Conservation (phyloP, 257 asterid genomes). For the Penstemon eatonii region DNA sequence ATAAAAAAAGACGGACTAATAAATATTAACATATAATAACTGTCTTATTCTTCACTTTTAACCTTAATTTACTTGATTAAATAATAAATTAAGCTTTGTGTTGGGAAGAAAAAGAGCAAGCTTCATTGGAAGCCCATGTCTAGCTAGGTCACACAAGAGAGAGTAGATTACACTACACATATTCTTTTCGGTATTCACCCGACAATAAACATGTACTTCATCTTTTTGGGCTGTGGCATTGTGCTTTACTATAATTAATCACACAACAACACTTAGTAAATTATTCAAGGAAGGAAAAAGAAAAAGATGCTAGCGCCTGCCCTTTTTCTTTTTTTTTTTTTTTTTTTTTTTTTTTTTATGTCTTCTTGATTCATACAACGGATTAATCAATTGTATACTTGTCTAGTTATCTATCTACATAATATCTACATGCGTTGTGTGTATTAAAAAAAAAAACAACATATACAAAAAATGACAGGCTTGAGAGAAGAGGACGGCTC, state of each 20-base stretch:
- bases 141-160: not conserved
- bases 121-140: conserved; percentile 31
- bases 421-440: too few relatives aligned
- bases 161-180: too few relatives aligned
- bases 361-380: conserved; percentile 48
- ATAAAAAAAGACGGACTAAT: too few relatives aligned
- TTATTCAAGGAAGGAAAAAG: not conserved
- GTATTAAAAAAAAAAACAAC: too few relatives aligned
- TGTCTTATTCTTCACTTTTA: not conserved
- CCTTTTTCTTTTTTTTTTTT: not conserved
- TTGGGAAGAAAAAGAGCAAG: conserved; percentile 29
- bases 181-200: conserved; percentile 11
- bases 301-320: conserved; percentile 38
- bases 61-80: conserved; percentile 13
- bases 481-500: conserved; percentile 48
- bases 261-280: conserved; percentile 28
- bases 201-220: conserved; percentile 29
- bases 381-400: conserved; percentile 27
- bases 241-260: not conserved
- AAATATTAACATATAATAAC: too few relatives aligned
- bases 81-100: conserved; percentile 19
- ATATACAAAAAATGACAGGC: conserved; percentile 39
- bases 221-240: too few relatives aligned
- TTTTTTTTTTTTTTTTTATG: too few relatives aligned
- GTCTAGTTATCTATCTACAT: not conserved